Evolutionary conservation across 495 filamentous ascomycete genomes (phyloP).

Genomic region (Aspergillus hancockii): DNA sequence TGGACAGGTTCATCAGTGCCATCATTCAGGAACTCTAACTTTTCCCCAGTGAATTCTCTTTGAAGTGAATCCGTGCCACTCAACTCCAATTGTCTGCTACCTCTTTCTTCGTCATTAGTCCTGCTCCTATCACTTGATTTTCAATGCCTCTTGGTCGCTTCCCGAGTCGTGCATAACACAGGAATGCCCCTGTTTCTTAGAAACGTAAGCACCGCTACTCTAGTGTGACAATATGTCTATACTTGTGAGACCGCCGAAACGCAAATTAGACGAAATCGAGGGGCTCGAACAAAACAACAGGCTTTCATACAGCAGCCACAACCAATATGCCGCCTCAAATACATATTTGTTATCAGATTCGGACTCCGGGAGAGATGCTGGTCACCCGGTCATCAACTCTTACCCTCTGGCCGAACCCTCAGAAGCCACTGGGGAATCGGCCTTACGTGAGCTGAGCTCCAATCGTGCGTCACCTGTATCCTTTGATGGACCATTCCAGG

Average conservation of each 20-base stretch:
- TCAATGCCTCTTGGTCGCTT: neutral
- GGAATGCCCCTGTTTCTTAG: neutral
- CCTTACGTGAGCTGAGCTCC: conserved; percentile 32
- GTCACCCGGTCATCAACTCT: conserved; percentile 9
- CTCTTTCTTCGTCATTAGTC: neutral
- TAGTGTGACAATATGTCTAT: conserved; percentile 34
- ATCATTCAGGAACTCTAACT: neutral
- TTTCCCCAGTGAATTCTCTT: too few species aligned
- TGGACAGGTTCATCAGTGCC: neutral
- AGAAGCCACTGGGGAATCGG: conserved; percentile 26
- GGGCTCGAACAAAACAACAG: conserved; percentile 16
- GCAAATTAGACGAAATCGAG: conserved; percentile 36
- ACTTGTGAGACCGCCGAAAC: conserved; percentile 39
- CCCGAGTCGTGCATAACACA: neutral
- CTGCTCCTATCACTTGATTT: neutral
- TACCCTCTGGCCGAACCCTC: conserved; percentile 25
- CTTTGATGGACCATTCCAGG: conserved; percentile 32
- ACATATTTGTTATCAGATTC: neutral
- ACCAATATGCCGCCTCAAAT: neutral
- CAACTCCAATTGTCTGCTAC: neutral
- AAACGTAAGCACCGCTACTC: neutral
- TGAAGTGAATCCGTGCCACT: neutral
- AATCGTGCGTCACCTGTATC: conserved; percentile 36
- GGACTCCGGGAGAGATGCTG: neutral
- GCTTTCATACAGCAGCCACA: conserved; percentile 7